Evolutionary conservation across 1,284 basidiomycete species (phyloP), one percentile per base, ranked within the genome.

Genomic region (Puccinia coronata): DNA sequence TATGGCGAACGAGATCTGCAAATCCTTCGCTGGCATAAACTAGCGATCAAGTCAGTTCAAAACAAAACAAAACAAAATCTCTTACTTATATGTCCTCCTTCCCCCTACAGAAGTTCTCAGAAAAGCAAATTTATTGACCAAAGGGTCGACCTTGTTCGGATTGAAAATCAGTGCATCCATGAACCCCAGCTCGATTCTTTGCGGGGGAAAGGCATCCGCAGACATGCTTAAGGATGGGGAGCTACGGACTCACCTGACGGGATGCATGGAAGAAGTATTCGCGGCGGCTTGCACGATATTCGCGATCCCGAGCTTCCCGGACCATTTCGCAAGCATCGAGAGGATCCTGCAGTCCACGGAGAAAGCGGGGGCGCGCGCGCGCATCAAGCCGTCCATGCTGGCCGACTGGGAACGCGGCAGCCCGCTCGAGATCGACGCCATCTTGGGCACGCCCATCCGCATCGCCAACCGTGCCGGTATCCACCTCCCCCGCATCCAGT

Each of bases 1-100:
- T 84, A 86, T 81, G 82, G 84, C 28, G 87, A 87, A 74, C 82
- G 83, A 34, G 85, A 84, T 18, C 83, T 88, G 25, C 88, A 88
- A 83, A 84, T 87, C 59, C 86, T 88, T 3, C 84, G 88, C 8
- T 88, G 88, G 88, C 87, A 88, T 84, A 88, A 88, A 83, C 70
- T 84, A n/a, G 83, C 83, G 6, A 83, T 83, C 47, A 79, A 83
- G 81, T 72, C 41, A 43, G 57, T 65, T 14, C n/a, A 14, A 16
- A n/a, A n/a, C n/a, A n/a, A n/a, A n/a, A n/a, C n/a, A n/a, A n/a
- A n/a, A n/a, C n/a, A n/a, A n/a, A n/a, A n/a, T n/a, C n/a, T n/a
- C n/a, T n/a, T n/a, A n/a, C n/a, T n/a, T n/a, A n/a, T n/a, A n/a
- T n/a, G 31, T 55, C 53, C 55, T 69, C 72, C 3, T 47, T 59